These are phyloP conservation scores for Babesia ovis DNA, from an alignment of 169 alveolate species.

Conservation along the genomic window DNA sequence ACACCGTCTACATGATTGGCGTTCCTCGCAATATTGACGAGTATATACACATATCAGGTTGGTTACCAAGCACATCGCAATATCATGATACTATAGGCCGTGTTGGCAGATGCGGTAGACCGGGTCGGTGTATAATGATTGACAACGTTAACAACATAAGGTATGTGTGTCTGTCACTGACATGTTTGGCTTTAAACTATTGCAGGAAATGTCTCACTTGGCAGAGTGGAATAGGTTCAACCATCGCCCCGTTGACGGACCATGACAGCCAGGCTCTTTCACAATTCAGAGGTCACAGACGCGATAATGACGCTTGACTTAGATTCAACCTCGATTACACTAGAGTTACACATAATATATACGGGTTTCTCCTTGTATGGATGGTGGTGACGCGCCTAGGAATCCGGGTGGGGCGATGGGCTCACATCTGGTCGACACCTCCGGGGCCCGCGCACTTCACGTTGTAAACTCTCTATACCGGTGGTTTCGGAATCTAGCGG, in stretches of 20 bases:
- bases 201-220: conserved; percentile 45
- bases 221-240: conserved; percentile 49
- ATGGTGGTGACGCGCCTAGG: conserved; percentile 27
- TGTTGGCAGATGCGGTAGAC: conserved; percentile 51
- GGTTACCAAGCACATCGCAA: background rate
- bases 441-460: background rate
- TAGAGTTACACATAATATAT: too few relatives aligned
- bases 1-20: conserved; percentile 57
- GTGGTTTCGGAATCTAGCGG: background rate
- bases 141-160: conserved; percentile 30
- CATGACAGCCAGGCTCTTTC: conserved; percentile 6
- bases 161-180: conserved; percentile 9
- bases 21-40: conserved; percentile 64
- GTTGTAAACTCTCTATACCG: conserved; percentile 3
- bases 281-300: conserved; percentile 2
- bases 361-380: too few relatives aligned
- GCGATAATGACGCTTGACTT: too few relatives aligned
- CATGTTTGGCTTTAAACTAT: background rate
- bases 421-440: background rate
- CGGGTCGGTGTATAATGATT: conserved; percentile 52
- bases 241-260: conserved; percentile 26
- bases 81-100: conserved; percentile 44
- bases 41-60: conserved; percentile 64
- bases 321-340: too few relatives aligned
- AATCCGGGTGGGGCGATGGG: conserved; percentile 48